Evolutionary conservation across 257 asterid genomes (phyloP), one percentile per base, ranked within the genome.

Genomic region (Ophiorrhiza pumila): DNA sequence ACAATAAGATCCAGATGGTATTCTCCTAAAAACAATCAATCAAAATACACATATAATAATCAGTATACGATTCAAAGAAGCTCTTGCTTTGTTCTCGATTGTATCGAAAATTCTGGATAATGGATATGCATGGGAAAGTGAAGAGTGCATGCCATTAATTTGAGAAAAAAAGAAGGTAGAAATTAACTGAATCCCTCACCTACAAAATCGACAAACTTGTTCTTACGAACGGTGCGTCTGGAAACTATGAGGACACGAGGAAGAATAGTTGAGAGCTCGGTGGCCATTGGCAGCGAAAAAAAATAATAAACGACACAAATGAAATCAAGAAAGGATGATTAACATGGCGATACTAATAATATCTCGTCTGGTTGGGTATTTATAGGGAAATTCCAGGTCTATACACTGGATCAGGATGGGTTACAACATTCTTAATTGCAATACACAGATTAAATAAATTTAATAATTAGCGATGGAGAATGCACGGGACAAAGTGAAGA

Each of bases 1-100:
- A 92, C 91, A 0, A 90, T 83, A 6, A 92, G 96, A 78, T 92
- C 97, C 0, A 90, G 86, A 69, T 90, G 97, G 31, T 92, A 92
- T 43, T 92, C 98, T 2, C 98, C 97, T 92, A 80, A 49, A 18
- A 2, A 75, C 3, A 37, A 3, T 6, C 42, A 37, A 7, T 6
- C 42, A 37, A 37, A 37, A 37, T 37, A 37, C n/a, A n/a, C n/a
- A n/a, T n/a, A n/a, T n/a, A n/a, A n/a, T n/a, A n/a, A n/a, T n/a
- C n/a, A n/a, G n/a, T n/a, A n/a, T n/a, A n/a, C n/a, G n/a, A n/a
- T n/a, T n/a, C n/a, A n/a, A n/a, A n/a, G n/a, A n/a, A n/a, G n/a
- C n/a, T n/a, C n/a, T n/a, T n/a, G n/a, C n/a, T n/a, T n/a, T n/a
- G n/a, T n/a, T n/a, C n/a, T n/a, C n/a, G n/a, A n/a, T n/a, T n/a